phyloP scores from a whole-genome alignment of 257 asterid species.

The Handroanthus guayacan region DNA sequence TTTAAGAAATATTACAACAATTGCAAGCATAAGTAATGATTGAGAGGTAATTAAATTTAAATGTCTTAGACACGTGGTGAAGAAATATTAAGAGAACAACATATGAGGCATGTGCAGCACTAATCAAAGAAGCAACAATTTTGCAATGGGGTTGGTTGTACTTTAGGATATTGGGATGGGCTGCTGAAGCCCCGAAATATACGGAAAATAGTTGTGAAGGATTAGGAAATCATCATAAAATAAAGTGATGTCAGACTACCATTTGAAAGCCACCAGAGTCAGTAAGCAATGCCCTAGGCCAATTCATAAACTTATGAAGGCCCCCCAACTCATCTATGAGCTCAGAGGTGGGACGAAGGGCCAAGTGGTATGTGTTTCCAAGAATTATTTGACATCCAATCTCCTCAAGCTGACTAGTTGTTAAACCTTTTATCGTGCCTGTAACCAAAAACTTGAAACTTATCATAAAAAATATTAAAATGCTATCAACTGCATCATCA shows the following conservation, averaged over 20 bases:
- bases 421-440: conserved; percentile 95
- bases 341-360: conserved; percentile 96
- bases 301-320: conserved; percentile 93
- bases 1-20: neutral
- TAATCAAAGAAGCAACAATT: conserved; percentile 5
- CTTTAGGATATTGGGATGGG: neutral
- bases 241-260: conserved; percentile 56
- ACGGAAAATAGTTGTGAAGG: neutral
- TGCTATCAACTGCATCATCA: conserved; percentile 6
- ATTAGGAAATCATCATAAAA: neutral
- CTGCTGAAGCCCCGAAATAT: neutral
- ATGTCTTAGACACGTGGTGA: neutral
- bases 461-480: neutral
- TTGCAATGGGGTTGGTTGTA: neutral
- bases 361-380: conserved; percentile 96
- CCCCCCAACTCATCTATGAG: conserved; percentile 97
- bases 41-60: neutral
- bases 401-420: conserved; percentile 90
- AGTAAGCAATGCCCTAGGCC: conserved; percentile 96
- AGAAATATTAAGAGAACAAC: no score
- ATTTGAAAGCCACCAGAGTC: conserved; percentile 99
- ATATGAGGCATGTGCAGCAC: conserved; percentile 29
- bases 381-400: conserved; percentile 98
- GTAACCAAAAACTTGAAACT: conserved; percentile 37
- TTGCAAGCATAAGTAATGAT: neutral